A percentile compares a stretch with the other conserved stretches of the same genome.
Conservation (phyloP, 228 moss, liverwort and hornwort genomes). For the Sphagnum fallax region DNA sequence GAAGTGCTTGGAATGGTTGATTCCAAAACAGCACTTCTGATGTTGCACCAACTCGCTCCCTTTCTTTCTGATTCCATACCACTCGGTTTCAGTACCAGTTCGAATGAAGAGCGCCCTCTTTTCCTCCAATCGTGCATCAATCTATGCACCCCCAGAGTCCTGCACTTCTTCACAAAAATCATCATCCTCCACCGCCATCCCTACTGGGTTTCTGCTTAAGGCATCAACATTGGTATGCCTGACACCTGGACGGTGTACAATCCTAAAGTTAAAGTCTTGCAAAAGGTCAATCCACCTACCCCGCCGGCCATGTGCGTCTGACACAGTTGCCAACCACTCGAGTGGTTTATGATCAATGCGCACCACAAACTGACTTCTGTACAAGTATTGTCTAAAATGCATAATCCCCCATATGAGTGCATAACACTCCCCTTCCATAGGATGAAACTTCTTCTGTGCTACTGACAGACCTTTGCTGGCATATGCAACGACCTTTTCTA, state of each 20-base stretch:
- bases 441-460: background rate
- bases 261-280: background rate
- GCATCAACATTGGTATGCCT: background rate
- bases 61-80: too few relatives aligned
- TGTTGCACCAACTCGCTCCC: too few relatives aligned
- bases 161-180: background rate
- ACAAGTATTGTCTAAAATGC: constrained; percentile 2
- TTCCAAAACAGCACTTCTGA: too few relatives aligned
- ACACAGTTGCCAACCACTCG: background rate
- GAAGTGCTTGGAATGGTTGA: too few relatives aligned
- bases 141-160: too few relatives aligned
- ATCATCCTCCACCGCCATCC: background rate
- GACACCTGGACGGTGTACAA: background rate
- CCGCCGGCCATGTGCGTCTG: background rate
- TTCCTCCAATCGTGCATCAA: too few relatives aligned
- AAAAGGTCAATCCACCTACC: background rate
- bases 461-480: background rate
- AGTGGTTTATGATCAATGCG: background rate
- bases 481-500: background rate
- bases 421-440: background rate
- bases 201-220: background rate
- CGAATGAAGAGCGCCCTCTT: too few relatives aligned
- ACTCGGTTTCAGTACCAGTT: too few relatives aligned
- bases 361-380: background rate
- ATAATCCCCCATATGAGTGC: background rate